Percentiles rank a stretch among this genome's conserved stretches.
Evolutionary conservation across 1,284 basidiomycete genomes (phyloP).

Genomic region (Apiotrichum brassicae): DNA sequence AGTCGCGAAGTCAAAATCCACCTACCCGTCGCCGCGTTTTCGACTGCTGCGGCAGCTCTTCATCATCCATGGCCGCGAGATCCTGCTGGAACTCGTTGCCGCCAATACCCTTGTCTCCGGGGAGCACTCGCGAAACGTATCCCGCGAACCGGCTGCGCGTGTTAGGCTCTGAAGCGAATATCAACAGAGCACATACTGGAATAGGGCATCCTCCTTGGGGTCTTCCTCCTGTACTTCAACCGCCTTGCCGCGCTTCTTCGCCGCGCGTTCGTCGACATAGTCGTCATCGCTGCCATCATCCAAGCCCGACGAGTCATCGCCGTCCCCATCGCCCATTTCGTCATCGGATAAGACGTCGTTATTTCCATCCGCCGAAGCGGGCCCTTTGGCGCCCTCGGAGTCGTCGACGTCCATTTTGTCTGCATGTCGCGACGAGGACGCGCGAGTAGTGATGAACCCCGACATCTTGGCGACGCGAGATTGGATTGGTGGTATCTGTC

Average conservation of each 20-base stretch:
- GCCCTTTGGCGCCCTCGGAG: too few relatives aligned
- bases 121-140: constrained; percentile 19
- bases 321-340: constrained; percentile 3
- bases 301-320: constrained; percentile 24
- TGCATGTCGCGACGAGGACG: constrained; percentile 1
- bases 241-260: background rate
- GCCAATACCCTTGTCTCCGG: constrained; percentile 11
- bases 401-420: constrained; percentile 6
- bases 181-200: constrained; percentile 21
- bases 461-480: constrained; percentile 1
- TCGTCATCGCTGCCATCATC: constrained; percentile 21
- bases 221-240: constrained; percentile 7
- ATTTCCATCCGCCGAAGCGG: background rate
- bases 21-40: constrained; percentile 7
- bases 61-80: constrained; percentile 24
- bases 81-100: constrained; percentile 23
- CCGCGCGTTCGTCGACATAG: constrained; percentile 4
- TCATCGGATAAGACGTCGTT: background rate
- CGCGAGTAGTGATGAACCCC: constrained; percentile 3
- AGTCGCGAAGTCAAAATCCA: background rate
- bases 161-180: too few relatives aligned
- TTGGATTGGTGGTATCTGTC: background rate
- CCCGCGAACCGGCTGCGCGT: constrained; percentile 30
- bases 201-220: constrained; percentile 23
- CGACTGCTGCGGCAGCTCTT: constrained; percentile 22